phyloP scores from a whole-genome alignment of 192 early-diverging fungal species.

The Cetraspora pellucida region DNA sequence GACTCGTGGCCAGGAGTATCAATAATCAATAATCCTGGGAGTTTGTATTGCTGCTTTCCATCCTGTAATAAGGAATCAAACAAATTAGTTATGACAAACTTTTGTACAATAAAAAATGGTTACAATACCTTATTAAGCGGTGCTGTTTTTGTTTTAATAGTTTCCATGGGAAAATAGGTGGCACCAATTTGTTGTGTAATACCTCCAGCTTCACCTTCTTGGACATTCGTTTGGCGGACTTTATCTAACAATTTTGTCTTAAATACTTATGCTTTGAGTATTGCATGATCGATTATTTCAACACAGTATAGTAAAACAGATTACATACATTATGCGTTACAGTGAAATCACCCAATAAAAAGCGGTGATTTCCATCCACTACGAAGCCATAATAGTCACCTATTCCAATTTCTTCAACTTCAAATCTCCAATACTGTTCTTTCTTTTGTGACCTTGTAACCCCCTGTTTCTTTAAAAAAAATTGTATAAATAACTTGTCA shows the following conservation, averaged over 20 bases:
- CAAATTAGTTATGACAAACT: neutral
- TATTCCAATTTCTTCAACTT: conserved; percentile 39
- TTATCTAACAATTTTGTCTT: conserved; percentile 98
- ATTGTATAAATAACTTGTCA: too few relatives aligned
- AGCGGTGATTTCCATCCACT: conserved; percentile 59
- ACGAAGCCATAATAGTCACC: conserved; percentile 59
- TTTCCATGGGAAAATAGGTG: conserved; percentile 97
- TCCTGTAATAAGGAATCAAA: conserved; percentile 2
- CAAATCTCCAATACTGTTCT: conserved; percentile 41
- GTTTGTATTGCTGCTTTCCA: conserved; percentile 69
- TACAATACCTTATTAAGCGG: conserved; percentile 61
- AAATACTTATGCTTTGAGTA: conserved; percentile 9
- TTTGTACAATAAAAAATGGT: neutral
- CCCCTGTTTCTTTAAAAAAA: too few relatives aligned
- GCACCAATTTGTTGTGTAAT: conserved; percentile 99
- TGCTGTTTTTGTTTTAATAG: conserved; percentile 90
- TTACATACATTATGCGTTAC: conserved; percentile 61
- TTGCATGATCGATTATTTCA: neutral
- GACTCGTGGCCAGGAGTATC: conserved; percentile 99
- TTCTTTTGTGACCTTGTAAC: neutral
- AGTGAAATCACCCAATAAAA: conserved; percentile 53
- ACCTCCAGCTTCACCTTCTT: conserved; percentile 99
- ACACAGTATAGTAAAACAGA: neutral
- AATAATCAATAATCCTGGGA: conserved; percentile 76
- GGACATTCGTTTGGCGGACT: conserved; percentile 99